Percentiles rank a stretch among this genome's conserved stretches.
Evolutionary conservation across 2,329 filamentous ascomycete species (phyloP).

Genomic region (Aureobasidium sp.): DNA sequence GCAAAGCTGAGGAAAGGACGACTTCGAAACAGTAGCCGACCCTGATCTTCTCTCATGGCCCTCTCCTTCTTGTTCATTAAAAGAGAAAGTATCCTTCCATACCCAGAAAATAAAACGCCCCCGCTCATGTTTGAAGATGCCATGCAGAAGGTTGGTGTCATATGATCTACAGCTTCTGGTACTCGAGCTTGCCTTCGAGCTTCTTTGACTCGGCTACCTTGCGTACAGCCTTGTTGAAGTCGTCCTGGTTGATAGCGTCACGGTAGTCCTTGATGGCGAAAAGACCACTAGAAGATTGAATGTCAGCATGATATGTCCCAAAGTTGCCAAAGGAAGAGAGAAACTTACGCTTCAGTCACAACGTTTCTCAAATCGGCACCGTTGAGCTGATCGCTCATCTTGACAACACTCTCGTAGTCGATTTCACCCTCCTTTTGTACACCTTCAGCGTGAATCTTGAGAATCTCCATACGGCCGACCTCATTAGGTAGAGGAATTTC

Average conservation of each 20-base stretch:
- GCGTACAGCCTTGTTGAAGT: conserved; percentile 98
- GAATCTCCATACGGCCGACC: conserved; percentile 88
- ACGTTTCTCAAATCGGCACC: conserved; percentile 96
- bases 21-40: not conserved
- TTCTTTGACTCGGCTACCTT: conserved; percentile 99
- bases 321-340: not conserved
- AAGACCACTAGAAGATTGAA: conserved; percentile 57
- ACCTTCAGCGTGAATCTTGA: conserved; percentile 90
- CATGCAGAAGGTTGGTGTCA: not conserved
- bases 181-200: conserved; percentile 94
- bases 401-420: conserved; percentile 97
- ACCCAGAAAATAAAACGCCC: not conserved
- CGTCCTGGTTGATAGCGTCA: conserved; percentile 93
- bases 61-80: not conserved
- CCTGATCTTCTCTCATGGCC: not conserved
- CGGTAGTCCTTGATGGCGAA: conserved; percentile 98
- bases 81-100: not conserved
- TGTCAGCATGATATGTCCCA: conserved; percentile 22
- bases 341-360: conserved; percentile 89
- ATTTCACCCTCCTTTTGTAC: conserved; percentile 90
- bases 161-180: conserved; percentile 74
- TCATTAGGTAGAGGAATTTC: conserved; percentile 97
- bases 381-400: conserved; percentile 99
- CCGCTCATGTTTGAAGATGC: conserved; percentile 10
- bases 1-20: not conserved